Base-by-base conservation (phyloP, 2,329 filamentous ascomycete species). In the Rutstroemia sydowiana region DNA sequence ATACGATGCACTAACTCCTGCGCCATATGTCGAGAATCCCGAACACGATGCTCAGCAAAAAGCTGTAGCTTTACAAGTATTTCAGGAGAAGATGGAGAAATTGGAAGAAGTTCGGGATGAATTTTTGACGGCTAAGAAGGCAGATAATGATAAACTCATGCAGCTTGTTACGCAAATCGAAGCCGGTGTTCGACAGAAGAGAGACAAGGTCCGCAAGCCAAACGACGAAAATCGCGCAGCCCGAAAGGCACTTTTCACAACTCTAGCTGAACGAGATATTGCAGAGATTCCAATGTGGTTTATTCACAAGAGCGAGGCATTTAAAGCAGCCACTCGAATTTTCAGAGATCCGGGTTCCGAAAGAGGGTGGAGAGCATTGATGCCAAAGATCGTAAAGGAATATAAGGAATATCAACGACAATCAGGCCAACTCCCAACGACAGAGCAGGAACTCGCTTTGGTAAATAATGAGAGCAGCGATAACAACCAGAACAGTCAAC, bases 321-420 rank as follows among this genome's bases (percentile, higher is more conserved):
- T 56, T 53, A 65, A 63, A 49, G 63, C 58, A 45, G 63, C 64
- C 6, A 60, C 56, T 31, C 61, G 63, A 26, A 63, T 66, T 20
- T 65, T 61, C 42, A 57, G 63, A 34, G 60, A 65, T 48, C 40
- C 46, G 30, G 63, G 64, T 42, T 63, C 62, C 2, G 63, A 66
- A 45, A 59, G 64, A 45, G 60, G 62, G 10, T 66, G 63, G 63
- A 54, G 58, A 44, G 54, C 57, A 8, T 47, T 66, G 47, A 65
- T 59, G 53, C 62, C 63, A 11, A 66, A 66, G 54, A 65, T 66
- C 32, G 55, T 57, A 18, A 53, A 53, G 47, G 63, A 59, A 41
- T 64, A 57, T 53, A 51, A 56, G 18, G 23, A 39, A 23, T 37
- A n/a, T 9, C 21, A 37, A 9, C 10, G 14, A 39, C n/a, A 9